Evolutionary conservation across 2,329 filamentous ascomycete species (phyloP).

Genomic region (Diaporthe australafricana): DNA sequence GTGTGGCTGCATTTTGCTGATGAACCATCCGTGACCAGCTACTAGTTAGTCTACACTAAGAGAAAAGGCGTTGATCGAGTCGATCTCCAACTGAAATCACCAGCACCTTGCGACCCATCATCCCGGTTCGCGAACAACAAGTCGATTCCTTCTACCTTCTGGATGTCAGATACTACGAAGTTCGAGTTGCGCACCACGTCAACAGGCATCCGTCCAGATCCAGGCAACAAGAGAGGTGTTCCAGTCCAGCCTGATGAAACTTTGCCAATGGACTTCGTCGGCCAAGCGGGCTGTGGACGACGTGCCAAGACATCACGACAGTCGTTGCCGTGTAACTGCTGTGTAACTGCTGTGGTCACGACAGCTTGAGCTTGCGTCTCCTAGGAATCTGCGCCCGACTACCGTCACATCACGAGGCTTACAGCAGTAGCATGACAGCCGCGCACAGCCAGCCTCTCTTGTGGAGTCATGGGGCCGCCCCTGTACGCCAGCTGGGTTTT

Average conservation of each 20-base stretch:
- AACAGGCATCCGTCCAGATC: not conserved
- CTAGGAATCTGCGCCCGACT: not conserved
- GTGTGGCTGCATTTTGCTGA: constrained; percentile 31
- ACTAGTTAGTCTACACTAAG: constrained; percentile 17
- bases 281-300: not conserved
- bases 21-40: constrained; percentile 32
- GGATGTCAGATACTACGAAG: not conserved
- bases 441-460: constrained; percentile 12
- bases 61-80: constrained; percentile 26
- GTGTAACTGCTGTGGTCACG: not conserved
- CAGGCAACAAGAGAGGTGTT: too few species aligned
- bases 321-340: not conserved
- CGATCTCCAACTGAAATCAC: constrained; percentile 18
- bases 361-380: constrained; percentile 1
- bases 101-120: not conserved
- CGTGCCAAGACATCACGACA: constrained; percentile 22
- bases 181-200: not conserved
- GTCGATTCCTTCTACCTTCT: not conserved
- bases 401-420: constrained; percentile 25
- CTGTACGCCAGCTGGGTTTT: not conserved
- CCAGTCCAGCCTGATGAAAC: not conserved
- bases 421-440: constrained; percentile 25
- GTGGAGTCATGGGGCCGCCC: constrained; percentile 18
- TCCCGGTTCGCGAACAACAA: not conserved
- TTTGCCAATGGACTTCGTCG: constrained; percentile 2